Evolutionary conservation across 345 rosid species (phyloP).

Genomic region (Ceriops zippeliana): DNA sequence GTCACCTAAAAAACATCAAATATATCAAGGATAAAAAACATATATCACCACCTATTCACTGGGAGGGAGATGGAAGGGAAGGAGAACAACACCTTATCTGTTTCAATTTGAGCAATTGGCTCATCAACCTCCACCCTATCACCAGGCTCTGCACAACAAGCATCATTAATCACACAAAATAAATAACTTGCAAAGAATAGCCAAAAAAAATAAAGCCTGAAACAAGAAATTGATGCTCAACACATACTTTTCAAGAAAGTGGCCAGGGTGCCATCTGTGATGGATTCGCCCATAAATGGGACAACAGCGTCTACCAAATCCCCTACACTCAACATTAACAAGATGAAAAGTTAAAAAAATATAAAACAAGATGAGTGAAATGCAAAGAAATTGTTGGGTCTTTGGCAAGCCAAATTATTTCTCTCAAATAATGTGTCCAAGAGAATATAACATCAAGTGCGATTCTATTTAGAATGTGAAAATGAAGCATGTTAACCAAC

Average conservation of each 20-base stretch:
- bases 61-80: neutral
- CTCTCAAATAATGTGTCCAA: neutral
- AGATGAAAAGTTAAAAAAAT: neutral
- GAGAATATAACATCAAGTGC: neutral
- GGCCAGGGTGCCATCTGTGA: constrained; percentile 77
- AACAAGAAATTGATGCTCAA: neutral
- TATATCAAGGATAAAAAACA: neutral
- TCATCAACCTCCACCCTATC: constrained; percentile 86
- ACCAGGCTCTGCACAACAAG: constrained; percentile 69
- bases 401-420: neutral
- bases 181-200: constrained; percentile 3
- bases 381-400: neutral
- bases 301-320: constrained; percentile 72
- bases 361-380: neutral
- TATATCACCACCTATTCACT: neutral
- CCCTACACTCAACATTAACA: constrained; percentile 29
- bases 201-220: neutral
- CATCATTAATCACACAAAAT: constrained; percentile 9
- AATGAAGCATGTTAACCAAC: neutral
- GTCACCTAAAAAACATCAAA: constrained; percentile 45
- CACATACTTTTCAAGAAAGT: constrained; percentile 65
- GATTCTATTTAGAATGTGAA: neutral
- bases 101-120: constrained; percentile 93
- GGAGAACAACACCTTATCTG: constrained; percentile 64
- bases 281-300: constrained; percentile 89